Evolutionary conservation across 768 basidiomycete species (phyloP), one percentile per base, ranked within the genome.

Genomic region (Tylopilus rubrobrunneus): DNA sequence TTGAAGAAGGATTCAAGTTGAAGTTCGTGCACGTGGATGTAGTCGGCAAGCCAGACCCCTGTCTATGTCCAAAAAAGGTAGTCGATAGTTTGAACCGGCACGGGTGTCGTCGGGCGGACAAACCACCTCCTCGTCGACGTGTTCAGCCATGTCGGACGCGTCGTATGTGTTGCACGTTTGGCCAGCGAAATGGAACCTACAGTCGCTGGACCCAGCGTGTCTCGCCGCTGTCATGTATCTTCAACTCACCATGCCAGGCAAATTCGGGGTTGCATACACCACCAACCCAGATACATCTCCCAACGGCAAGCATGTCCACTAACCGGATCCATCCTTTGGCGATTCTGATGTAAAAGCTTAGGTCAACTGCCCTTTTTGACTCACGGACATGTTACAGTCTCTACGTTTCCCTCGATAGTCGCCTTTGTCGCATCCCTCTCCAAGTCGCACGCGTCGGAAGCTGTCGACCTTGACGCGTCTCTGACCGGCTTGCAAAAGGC

Each of bases 301-400:
- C 14, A 83, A 76, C 61, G 89, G 89, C 85, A 66, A 71, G 81
- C 27, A 42, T 17, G 14, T 5, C 9, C 36, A 9, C 19, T 41
- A 19, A 19, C 46, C 42, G 23, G 31, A 34, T 14, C 36, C 27
- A 45, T 12, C 34, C 15, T 34, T 21, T 17, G 17, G 44, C 21
- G 7, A 19, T 31, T 0, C 43, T 67, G 49, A 65, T 45, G 12
- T n/a, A 11, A 8, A 29, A 34, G 15, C 25, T 41, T 42, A 91
- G 89, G 89, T 15, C 83, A 83, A 62, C 74, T 92, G 2, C 90
- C 90, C 2, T 89, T 80, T 61, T 68, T 92, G 34, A 78, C 77
- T 0, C 82, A 89, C 71, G 82, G 75, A 4, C 73, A 78, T 48
- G 73, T 78, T 40, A 60, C 67, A 2, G 69, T 84, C 15, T 70